A percentile compares a stretch with the other conserved stretches of the same genome.
These are phyloP conservation scores for Ustilago trichophora DNA, from an alignment of 1,284 basidiomycete species.

Conservation along the genomic window DNA sequence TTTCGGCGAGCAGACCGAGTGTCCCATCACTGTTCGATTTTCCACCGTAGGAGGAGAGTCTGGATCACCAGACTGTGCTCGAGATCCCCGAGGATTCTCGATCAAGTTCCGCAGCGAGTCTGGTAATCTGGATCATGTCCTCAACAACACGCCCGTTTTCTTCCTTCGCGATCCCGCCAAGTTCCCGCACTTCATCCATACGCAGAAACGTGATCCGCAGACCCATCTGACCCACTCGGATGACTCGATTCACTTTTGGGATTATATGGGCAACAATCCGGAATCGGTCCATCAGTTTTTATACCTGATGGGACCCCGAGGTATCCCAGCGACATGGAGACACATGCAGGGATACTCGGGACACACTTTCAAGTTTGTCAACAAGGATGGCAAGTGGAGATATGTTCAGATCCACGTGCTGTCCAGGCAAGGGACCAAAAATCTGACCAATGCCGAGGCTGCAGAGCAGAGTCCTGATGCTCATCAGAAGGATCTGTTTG, in stretches of 20 bases:
- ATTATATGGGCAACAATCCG: conserved; percentile 44
- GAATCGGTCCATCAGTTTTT: conserved; percentile 52
- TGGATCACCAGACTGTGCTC: conserved; percentile 48
- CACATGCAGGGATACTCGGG: conserved; percentile 55
- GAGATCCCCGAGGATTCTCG: conserved; percentile 55
- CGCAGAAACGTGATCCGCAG: conserved; percentile 52
- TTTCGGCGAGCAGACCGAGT: conserved; percentile 37
- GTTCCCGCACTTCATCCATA: conserved; percentile 60
- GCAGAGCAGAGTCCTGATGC: conserved; percentile 42
- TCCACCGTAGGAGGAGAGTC: conserved; percentile 54
- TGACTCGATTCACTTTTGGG: conserved; percentile 47
- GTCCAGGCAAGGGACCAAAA: conserved; percentile 49
- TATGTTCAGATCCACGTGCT: conserved; percentile 55
- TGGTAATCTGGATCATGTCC: conserved; percentile 50
- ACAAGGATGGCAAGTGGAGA: conserved; percentile 48
- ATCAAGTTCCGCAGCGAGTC: conserved; percentile 53
- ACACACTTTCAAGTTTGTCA: conserved; percentile 59
- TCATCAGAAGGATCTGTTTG: conserved; percentile 56
- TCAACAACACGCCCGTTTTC: conserved; percentile 58
- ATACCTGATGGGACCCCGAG: conserved; percentile 47
- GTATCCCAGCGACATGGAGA: conserved; percentile 39
- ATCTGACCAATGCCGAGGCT: conserved; percentile 43
- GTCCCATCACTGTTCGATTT: conserved; percentile 48
- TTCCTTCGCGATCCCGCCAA: conserved; percentile 53
- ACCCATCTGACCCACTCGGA: conserved; percentile 43